Evolutionary conservation across 1,284 basidiomycete genomes (phyloP).

Genomic region (Tilletia indica): DNA sequence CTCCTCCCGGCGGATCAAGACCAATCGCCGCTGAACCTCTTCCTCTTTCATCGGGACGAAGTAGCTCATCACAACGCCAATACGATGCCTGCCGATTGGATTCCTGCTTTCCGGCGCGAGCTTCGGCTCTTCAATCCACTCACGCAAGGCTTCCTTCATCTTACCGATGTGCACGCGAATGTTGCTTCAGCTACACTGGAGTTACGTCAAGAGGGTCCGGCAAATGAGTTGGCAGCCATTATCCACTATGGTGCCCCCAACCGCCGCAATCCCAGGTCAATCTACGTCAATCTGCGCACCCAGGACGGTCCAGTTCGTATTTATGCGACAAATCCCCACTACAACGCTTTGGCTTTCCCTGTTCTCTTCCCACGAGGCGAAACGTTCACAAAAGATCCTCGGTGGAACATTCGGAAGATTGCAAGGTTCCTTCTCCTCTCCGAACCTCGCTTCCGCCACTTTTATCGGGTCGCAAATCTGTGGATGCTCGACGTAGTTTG

Average conservation of each 20-base stretch:
- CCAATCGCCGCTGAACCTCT: neutral
- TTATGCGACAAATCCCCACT: neutral
- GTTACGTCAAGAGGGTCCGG: neutral
- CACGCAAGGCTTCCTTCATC: neutral
- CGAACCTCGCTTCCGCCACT: neutral
- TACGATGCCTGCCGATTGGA: neutral
- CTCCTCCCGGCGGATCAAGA: neutral
- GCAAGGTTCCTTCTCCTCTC: neutral
- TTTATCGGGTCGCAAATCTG: neutral
- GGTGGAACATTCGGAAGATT: neutral
- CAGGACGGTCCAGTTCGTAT: neutral
- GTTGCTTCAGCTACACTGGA: neutral
- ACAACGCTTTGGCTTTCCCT: neutral
- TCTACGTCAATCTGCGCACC: neutral
- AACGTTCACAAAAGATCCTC: neutral
- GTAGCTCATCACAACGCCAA: neutral
- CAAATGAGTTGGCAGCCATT: neutral
- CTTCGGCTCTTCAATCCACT: neutral
- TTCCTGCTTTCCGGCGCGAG: neutral
- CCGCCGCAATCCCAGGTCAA: neutral
- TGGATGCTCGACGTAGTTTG: neutral
- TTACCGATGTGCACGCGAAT: neutral
- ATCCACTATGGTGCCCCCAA: neutral
- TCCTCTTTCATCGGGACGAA: neutral
- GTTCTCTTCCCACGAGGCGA: neutral